Evolutionary conservation across 2,329 filamentous ascomycete species (phyloP).

Genomic region (Epichloe aotearoae): DNA sequence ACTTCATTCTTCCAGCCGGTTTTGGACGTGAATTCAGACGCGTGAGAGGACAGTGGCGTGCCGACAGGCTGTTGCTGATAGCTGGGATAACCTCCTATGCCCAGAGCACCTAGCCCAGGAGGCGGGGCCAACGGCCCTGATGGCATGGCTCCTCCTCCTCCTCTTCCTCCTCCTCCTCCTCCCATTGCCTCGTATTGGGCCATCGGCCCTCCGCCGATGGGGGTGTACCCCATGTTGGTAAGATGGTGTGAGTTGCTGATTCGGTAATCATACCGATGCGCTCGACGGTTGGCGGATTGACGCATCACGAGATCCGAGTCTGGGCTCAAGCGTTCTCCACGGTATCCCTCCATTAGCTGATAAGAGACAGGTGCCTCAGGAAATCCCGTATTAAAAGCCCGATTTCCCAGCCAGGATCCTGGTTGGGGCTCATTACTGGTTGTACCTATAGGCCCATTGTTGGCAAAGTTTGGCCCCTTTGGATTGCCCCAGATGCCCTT

Average conservation of each 20-base stretch:
- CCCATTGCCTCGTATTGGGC: conserved; percentile 24
- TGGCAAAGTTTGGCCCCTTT: conserved; percentile 25
- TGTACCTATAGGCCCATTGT: conserved; percentile 21
- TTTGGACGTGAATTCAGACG: conserved; percentile 56
- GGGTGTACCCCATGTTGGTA: conserved; percentile 20
- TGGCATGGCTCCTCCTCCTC: conserved; percentile 17
- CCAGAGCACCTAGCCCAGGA: conserved; percentile 24
- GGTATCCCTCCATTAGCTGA: conserved; percentile 26
- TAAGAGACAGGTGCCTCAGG: conserved; percentile 26
- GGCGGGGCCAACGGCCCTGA: conserved; percentile 19
- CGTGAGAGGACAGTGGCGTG: conserved; percentile 58
- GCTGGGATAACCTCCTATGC: conserved; percentile 29
- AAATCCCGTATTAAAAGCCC: conserved; percentile 25
- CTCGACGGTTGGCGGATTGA: conserved; percentile 28
- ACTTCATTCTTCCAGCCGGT: conserved; percentile 44
- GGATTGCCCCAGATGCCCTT: conserved; percentile 43
- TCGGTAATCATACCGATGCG: conserved; percentile 33
- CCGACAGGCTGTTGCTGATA: conserved; percentile 46
- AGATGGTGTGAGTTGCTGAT: conserved; percentile 23
- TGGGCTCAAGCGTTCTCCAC: conserved; percentile 32
- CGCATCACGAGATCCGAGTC: conserved; percentile 36
- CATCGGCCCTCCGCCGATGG: conserved; percentile 14
- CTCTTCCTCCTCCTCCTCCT: conserved; percentile 15
- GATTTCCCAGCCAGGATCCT: conserved; percentile 32
- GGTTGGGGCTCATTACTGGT: conserved; percentile 22